These are phyloP conservation scores for Suillus discolor DNA, from an alignment of 768 basidiomycete genomes.

Conservation along the genomic window DNA sequence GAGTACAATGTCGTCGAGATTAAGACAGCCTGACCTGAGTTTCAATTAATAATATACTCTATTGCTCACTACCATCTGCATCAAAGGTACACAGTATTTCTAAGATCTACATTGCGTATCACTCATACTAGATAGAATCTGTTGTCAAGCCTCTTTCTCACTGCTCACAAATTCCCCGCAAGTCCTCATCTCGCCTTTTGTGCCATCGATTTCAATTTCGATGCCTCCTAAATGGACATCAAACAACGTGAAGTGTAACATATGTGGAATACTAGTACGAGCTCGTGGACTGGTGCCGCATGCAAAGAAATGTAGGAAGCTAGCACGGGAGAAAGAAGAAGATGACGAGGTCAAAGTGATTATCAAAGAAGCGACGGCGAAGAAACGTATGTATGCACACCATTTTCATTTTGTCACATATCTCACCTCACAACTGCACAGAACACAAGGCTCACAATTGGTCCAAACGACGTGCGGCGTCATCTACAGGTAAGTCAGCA, in stretches of 20 bases:
- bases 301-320: background rate
- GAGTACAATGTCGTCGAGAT: background rate
- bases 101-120: background rate
- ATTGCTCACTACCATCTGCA: background rate
- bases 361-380: background rate
- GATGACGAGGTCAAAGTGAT: too few relatives aligned
- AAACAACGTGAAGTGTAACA: background rate
- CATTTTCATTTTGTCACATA: background rate
- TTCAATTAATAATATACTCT: background rate
- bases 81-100: background rate
- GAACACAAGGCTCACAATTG: background rate
- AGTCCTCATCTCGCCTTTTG: background rate
- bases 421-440: background rate
- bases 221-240: background rate
- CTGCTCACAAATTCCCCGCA: background rate
- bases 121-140: background rate
- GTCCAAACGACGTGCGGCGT: background rate
- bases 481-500: background rate
- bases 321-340: too few relatives aligned
- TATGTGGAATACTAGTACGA: background rate
- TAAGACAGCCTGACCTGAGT: background rate
- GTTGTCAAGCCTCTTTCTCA: background rate
- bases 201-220: background rate
- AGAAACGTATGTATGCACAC: background rate
- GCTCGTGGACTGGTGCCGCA: background rate